Base-by-base conservation (phyloP, 108 stramenopile species). In the Fragilariopsis cylindrus region DNA sequence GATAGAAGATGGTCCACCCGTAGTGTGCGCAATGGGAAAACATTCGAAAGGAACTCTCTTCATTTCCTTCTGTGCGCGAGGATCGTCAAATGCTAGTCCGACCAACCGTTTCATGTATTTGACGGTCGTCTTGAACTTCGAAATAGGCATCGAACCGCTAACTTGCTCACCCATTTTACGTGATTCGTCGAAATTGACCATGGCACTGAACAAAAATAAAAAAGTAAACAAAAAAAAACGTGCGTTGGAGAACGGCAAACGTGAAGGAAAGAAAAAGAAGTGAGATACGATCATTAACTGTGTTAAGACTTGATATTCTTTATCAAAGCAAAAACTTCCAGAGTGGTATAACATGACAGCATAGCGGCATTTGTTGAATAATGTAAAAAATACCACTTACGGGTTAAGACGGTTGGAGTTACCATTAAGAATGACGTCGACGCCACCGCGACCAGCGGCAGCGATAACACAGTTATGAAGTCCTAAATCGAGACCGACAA, bases 371-470 rank as follows among this genome's bases (percentile, higher is more conserved):
- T 12, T 30, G 52, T 53, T 53, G 11, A 16, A 18, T 60, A 60
- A 60, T 16, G 4, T 8, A 18, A 60, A 18, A 16, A 60, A 30
- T 60, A 60, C 18, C 21, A 97, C 90, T 88, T 85, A 95, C 84
- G 96, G 95, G 80, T 97, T 99, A 65, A 94, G 93, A 57, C 99
- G 92, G 77, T 98, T 96, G 65, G 92, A 94, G 73, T 87, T 94
- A 65, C 98, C 99, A 89, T 99, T 99, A 50, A 99, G 90, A 82
- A 98, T 90, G 45, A 98, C 97, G 80, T 98, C 98, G 41, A 98
- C 97, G 48, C 98, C 98, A 57, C 99, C 97, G 48, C 96, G 84
- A 41, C 93, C 97, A 3, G 97, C 98, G 60, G 96, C 91, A 30
- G 96, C 96, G 70, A 99, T 96, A 19, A 97, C 85, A 71, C 90